Evolutionary conservation across 2,329 filamentous ascomycete species (phyloP), one percentile per base, ranked within the genome.

Genomic region (Paraphaeosphaeria sporulosa): DNA sequence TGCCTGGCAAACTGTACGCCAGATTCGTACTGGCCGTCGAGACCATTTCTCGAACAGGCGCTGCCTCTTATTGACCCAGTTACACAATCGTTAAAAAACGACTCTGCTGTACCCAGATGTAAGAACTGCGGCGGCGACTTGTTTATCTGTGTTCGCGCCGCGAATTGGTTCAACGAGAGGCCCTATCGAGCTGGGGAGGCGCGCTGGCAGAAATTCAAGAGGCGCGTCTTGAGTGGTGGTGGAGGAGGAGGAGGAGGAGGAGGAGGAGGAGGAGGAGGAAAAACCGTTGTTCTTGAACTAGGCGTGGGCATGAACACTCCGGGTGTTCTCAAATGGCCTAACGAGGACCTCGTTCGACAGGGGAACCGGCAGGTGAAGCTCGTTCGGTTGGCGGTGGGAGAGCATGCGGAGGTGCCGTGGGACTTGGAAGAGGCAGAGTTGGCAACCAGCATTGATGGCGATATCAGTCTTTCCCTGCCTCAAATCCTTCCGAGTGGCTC

Each of bases 121-220:
- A n/a, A 38, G 21, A 63, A 63, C 40, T 75, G 73, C 27, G 67
- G 64, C 0, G 70, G 70, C 1, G 62, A 66, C 13, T 64, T 74
- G 64, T 69, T 67, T 50, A 59, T 73, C 12, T 75, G 72, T 54
- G 72, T 75, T 0, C 62, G 70, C 25, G 71, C 66, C 9, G 72
- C 68, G 8, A 30, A 57, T 2, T 74, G 66, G 63, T 75, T 74
- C 48, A 75, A 73, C 25, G 64, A 71, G 4, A 57, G 40, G 8
- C 71, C 71, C 1, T 75, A 71, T 21, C 38, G 43, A 21, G 60
- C 38, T 5, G 66, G 64, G 2, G 68, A 75, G 38, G 25, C 42
- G 32, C 44, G 63, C 23, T 75, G 70, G 58, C 53, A 53, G 34
- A 51, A 65, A 3, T 74, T 74, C 36, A 17, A 63, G 25, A 53